Evolutionary conservation across 1,139 yeast genomes (phyloP), one percentile per base, ranked within the genome.

Genomic region (Arxiozyma telluris): DNA sequence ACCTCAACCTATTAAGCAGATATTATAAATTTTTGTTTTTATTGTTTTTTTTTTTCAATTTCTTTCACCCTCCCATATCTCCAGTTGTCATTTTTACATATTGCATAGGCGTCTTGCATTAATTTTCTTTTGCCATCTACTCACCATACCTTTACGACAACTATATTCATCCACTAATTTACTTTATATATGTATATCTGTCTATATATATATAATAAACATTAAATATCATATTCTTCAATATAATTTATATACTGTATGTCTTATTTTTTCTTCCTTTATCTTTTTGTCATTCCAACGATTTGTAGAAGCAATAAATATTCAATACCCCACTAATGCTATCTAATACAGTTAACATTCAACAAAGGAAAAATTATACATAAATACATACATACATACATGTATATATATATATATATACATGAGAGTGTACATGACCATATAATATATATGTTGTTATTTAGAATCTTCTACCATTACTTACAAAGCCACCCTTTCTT

Each of bases 1-100:
- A 47, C 69, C 70, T 9, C 67, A 64, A 53, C 69, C 69, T 44
- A 63, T 64, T 18, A 69, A 66, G 49, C 70, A 68, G 45, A 53
- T 61, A 52, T 58, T 62, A 56, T 46, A 54, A 54, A 41, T 21
- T 25, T 15, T 34, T 27, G 8, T 34, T 2, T 12, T n/a, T n/a
- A n/a, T n/a, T n/a, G n/a, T n/a, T n/a, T n/a, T n/a, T 34, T 34
- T 8, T 15, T 34, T 34, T 6, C n/a, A 15, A 2, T 12, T 15
- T 12, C n/a, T 12, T 4, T 12, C n/a, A 15, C 39, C 6, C n/a
- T 12, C 17, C 6, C 12, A n/a, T 34, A 4, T 34, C 39, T 34
- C n/a, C n/a, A 2, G 3, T 15, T n/a, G 6, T 15, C 39, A 12
- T 15, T 34, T 34, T 34, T 15, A 15, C 39, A 34, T 2, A 34